A percentile compares a stretch with the other conserved stretches of the same genome.
phyloP scores from a whole-genome alignment of 257 asterid species.

The Solanum tarijense region DNA sequence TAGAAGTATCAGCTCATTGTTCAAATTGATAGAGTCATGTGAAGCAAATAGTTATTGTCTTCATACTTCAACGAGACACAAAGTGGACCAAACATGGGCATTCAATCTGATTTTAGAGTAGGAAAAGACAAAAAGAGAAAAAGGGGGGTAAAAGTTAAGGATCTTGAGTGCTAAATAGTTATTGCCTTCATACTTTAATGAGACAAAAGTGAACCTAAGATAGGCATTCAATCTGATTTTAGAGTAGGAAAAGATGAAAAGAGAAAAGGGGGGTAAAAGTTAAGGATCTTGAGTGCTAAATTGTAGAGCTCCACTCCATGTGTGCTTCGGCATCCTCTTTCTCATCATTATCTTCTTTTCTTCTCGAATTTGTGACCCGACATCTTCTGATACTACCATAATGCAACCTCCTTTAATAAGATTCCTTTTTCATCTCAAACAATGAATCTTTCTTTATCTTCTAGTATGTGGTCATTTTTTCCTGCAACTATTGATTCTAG shows the following conservation, averaged over 20 bases:
- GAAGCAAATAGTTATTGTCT: neutral
- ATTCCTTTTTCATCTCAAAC: neutral
- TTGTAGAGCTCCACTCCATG: neutral
- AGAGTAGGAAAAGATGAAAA: neutral
- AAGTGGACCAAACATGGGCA: neutral
- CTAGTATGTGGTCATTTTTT: neutral
- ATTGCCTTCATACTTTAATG: neutral
- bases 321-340: neutral
- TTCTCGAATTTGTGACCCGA: neutral
- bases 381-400: neutral
- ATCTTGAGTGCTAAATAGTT: neutral
- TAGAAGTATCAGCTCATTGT: neutral
- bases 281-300: neutral
- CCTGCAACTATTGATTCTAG: neutral
- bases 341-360: neutral
- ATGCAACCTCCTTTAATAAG: neutral
- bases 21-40: neutral
- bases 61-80: neutral
- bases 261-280: neutral
- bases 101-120: neutral
- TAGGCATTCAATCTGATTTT: neutral
- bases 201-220: neutral
- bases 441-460: neutral
- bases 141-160: too few relatives aligned
- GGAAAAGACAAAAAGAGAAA: neutral